Percentiles rank a stretch among this genome's conserved stretches.
Conservation (phyloP, 2,329 filamentous ascomycete genomes). For the Colletotrichum sp. region DNA sequence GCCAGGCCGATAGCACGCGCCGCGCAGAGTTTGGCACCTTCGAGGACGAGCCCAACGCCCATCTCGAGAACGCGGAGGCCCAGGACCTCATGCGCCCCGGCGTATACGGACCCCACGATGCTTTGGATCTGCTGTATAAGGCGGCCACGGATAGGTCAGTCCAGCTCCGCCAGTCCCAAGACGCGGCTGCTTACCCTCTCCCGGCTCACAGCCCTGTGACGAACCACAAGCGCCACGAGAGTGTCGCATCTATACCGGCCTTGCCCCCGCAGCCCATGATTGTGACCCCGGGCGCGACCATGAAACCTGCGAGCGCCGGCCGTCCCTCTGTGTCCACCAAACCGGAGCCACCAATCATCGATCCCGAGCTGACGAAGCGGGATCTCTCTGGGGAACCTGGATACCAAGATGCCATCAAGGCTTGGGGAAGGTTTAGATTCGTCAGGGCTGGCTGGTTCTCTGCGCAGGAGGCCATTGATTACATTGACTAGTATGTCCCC, state of each 20-base stretch:
- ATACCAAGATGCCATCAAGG: conserved; percentile 74
- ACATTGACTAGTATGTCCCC: conserved; percentile 80
- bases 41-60: conserved; percentile 63
- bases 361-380: conserved; percentile 50
- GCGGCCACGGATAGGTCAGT: conserved; percentile 71
- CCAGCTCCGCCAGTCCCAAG: conserved; percentile 16
- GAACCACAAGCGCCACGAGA: conserved; percentile 34
- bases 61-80: conserved; percentile 69
- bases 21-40: conserved; percentile 37
- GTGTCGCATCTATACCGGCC: conserved; percentile 28
- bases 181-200: conserved; percentile 18
- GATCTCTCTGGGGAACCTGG: conserved; percentile 55
- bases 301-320: background rate
- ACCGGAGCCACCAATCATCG: conserved; percentile 46
- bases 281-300: conserved; percentile 18
- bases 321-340: conserved; percentile 15
- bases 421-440: conserved; percentile 93
- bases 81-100: conserved; percentile 70
- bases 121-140: conserved; percentile 88
- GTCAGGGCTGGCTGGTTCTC: conserved; percentile 98
- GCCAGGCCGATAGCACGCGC: conserved; percentile 29
- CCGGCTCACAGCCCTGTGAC: conserved; percentile 11
- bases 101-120: conserved; percentile 91
- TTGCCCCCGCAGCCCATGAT: conserved; percentile 17
- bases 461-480: conserved; percentile 88